Base-by-base conservation (phyloP, 2,329 filamentous ascomycete species). In the Penicillium freii region DNA sequence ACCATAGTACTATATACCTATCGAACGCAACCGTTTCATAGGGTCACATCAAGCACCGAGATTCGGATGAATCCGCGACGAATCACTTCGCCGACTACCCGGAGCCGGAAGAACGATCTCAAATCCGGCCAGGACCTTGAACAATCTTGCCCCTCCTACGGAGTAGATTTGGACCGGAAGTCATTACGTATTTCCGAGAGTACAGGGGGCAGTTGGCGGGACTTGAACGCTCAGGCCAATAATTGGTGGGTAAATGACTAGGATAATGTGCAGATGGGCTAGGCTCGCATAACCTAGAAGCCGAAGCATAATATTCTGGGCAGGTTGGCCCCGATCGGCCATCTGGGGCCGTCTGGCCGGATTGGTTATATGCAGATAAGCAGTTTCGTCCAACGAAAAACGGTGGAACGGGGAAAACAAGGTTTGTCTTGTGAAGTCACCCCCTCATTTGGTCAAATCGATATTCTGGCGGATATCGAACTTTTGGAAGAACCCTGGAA, bases 71-170 rank as follows among this genome's bases (percentile, higher is more conserved):
- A 53, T 50, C 6, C 15, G 56, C n/a, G 11, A 34, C 61, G 61
- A 62, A 63, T 66, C 61, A 61, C 17, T 34, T 50, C 23, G 45
- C 61, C 27, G 54, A 54, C 61, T 52, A 50, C 56, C 60, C 53
- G 58, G 43, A 31, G 39, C 39, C 49, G 34, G 48, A 34, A 47
- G 38, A 43, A 39, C 39, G 55, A 63, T 62, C 59, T 58, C 49
- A 23, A 61, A 62, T 40, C 43, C 29, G 56, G 54, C 64, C 44
- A 63, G 57, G 56, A 62, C 55, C 42, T 51, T 25, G 29, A 15
- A 21, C n/a, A 29, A 49, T 19, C 15, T 43, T 17, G 9, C 49
- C 6, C 27, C 34, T 29, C 8, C 19, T 17, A 31, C 23, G 23
- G 23, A 23, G 23, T 23, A 23, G 17, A 51, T 13, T 51, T 51